Base-by-base conservation (phyloP, 306 rosid species). In the Rosa lucieae region DNA sequence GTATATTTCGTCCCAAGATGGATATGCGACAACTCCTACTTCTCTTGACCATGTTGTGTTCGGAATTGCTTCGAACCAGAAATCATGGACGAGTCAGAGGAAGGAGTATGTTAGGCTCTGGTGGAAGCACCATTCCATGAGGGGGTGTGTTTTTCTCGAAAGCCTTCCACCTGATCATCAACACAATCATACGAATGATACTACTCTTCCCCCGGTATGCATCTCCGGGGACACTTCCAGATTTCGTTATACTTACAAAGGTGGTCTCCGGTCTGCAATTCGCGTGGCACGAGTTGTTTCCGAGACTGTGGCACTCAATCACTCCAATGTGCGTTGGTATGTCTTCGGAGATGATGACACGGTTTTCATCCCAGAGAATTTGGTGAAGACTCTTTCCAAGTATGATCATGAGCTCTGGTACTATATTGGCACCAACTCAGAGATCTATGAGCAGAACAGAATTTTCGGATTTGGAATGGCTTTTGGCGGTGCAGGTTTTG, bases 271-370 rank as follows among this genome's bases (percentile, higher is more conserved):
- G 47, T 90, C 95, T 0, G 97, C 97, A 0, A 90, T 92, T 4
- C 90, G 97, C 0, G 91, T 92, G 67, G 99, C 99, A 0, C 92
- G 96, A 1, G 96, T 92, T 37, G 97, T 95, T 6, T 72, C 73
- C 0, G 99, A 95, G 82, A 90, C 91, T 0, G 85, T 92, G 18
- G 92, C 91, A 0, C 77, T 86, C 71, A 81, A 89, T 21, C 86
- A 87, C 76, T 77, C 97, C 0, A 78, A 85, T 56, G 97, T 95
- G 56, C 86, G 92, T 71, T 95, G 99, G 99, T 95, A 85, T 67
- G 99, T 95, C 46, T 95, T 92, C 62, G 99, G 98, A 1, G 99
- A 92, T 32, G 99, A 95, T 74, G 97, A 91, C 83, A 95, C 98
- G 0, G 59, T 92, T 72, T 95, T 92, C 85, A 91, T 92, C 65